A percentile compares a stretch with the other conserved stretches of the same genome.
Conservation (phyloP, 352 stramenopile species). For the Phytophthora pinifolia region DNA sequence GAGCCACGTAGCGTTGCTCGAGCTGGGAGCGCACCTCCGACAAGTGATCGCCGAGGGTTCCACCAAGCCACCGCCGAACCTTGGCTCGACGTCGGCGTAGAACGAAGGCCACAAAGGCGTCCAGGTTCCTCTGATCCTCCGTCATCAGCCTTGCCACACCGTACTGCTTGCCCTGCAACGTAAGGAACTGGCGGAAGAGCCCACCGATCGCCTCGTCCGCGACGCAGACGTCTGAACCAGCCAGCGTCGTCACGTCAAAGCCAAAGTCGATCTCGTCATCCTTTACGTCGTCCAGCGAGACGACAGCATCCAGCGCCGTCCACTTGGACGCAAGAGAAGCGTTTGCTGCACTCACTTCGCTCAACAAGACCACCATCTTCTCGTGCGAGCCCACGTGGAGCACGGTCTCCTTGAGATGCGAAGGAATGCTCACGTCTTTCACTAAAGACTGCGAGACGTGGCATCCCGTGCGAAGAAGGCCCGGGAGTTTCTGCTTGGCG, state of each 20-base stretch:
- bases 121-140: constrained; percentile 24
- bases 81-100: constrained; percentile 30
- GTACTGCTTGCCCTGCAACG: constrained; percentile 3
- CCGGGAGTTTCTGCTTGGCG: constrained; percentile 31
- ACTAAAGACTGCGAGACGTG: constrained; percentile 12
- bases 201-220: constrained; percentile 7
- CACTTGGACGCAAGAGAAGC: constrained; percentile 33
- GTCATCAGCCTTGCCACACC: constrained; percentile 5
- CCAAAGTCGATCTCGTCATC: constrained; percentile 47
- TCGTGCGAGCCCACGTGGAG: constrained; percentile 9
- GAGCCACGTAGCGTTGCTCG: constrained; percentile 9
- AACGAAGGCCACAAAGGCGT: constrained; percentile 29
- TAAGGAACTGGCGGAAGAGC: constrained; percentile 8
- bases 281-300: constrained; percentile 30
- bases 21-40: constrained; percentile 15
- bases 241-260: constrained; percentile 21
- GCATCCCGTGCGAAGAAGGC: constrained; percentile 45
- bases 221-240: not conserved
- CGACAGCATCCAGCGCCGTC: constrained; percentile 9
- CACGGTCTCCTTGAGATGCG: constrained; percentile 31
- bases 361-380: constrained; percentile 22
- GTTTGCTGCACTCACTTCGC: constrained; percentile 31
- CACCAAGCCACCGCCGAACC: constrained; percentile 19
- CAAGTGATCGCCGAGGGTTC: constrained; percentile 16
- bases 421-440: constrained; percentile 9